A percentile compares a stretch with the other conserved stretches of the same genome.
Conservation (phyloP, 306 rosid species). For the Canavalia gladiata region DNA sequence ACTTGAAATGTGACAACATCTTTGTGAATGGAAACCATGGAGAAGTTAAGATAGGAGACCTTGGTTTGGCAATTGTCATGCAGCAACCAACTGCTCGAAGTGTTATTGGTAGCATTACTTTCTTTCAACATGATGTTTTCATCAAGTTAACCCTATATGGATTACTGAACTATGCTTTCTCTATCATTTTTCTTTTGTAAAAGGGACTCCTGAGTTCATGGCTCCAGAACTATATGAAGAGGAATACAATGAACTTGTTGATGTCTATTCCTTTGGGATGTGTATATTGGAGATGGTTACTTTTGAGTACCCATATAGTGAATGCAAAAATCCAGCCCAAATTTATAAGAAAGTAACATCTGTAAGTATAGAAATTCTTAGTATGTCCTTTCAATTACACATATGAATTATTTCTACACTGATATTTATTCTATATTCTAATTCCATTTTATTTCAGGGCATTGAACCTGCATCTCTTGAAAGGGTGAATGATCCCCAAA, state of each 20-base stretch:
- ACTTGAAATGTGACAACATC: slow-evolving; percentile 85
- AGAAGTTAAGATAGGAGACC: slow-evolving; percentile 91
- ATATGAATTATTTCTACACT: slow-evolving; percentile 2
- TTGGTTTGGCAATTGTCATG: slow-evolving; percentile 83
- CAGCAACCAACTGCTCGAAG: slow-evolving; percentile 80
- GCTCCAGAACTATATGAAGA: slow-evolving; percentile 94
- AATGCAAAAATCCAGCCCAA: slow-evolving; percentile 86
- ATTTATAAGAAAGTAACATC: slow-evolving; percentile 82
- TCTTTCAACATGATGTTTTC: slow-evolving; percentile 36
- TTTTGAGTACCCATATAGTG: slow-evolving; percentile 82
- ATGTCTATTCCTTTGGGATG: slow-evolving; percentile 84
- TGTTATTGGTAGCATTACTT: slow-evolving; percentile 69
- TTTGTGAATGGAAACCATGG: slow-evolving; percentile 87
- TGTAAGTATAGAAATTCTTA: slow-evolving; percentile 57
- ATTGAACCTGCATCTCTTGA: slow-evolving; percentile 78
- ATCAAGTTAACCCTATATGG: not conserved
- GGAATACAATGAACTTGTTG: slow-evolving; percentile 83
- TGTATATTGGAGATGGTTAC: slow-evolving; percentile 92
- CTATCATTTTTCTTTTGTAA: slow-evolving; percentile 22
- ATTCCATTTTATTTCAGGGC: slow-evolving; percentile 61
- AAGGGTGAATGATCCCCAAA: slow-evolving; percentile 68
- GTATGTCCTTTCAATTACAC: slow-evolving; percentile 1
- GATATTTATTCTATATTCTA: slow-evolving; percentile 21
- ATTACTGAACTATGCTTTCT: slow-evolving; percentile 34
- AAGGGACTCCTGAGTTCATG: slow-evolving; percentile 93